Evolutionary conservation across 129 eudicot genomes (phyloP).

Genomic region (Smallanthus sonchifolius): DNA sequence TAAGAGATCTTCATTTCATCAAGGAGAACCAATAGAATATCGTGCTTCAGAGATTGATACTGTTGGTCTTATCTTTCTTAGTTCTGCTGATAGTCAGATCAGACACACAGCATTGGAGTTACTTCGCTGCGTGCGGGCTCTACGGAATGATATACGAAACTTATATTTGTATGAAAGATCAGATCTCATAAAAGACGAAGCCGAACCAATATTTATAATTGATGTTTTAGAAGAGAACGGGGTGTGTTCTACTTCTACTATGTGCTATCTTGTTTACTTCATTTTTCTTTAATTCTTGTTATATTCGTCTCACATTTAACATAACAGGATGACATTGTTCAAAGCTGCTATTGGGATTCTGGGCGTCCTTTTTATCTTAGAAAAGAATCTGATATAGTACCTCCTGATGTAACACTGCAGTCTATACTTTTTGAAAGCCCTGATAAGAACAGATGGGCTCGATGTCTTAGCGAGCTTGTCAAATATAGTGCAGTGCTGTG

Average conservation of each 20-base stretch:
- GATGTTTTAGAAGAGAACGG: slow-evolving; percentile 98
- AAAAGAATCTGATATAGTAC: slow-evolving; percentile 86
- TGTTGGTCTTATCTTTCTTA: slow-evolving; percentile 90
- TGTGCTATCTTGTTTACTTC: neutral
- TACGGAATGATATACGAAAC: slow-evolving; percentile 78
- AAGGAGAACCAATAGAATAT: slow-evolving; percentile 82
- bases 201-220: slow-evolving; percentile 86
- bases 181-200: slow-evolving; percentile 62
- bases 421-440: slow-evolving; percentile 97
- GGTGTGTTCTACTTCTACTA: slow-evolving; percentile 46
- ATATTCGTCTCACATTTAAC: neutral
- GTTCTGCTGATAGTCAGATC: slow-evolving; percentile 96
- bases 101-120: slow-evolving; percentile 94
- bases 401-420: slow-evolving; percentile 87
- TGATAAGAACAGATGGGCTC: slow-evolving; percentile 95
- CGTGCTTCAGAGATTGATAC: slow-evolving; percentile 98
- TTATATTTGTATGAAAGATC: slow-evolving; percentile 49
- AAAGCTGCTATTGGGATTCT: slow-evolving; percentile 96
- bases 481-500: slow-evolving; percentile 90
- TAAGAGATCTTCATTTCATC: slow-evolving; percentile 70
- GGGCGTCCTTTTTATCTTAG: slow-evolving; percentile 86
- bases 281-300: neutral
- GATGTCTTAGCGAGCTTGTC: slow-evolving; percentile 95
- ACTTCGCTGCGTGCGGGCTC: slow-evolving; percentile 89
- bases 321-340: slow-evolving; percentile 95